Evolutionary conservation across 2,329 filamentous ascomycete genomes (phyloP), one percentile per base, ranked within the genome.

Genomic region (Thyridium curvatum): DNA sequence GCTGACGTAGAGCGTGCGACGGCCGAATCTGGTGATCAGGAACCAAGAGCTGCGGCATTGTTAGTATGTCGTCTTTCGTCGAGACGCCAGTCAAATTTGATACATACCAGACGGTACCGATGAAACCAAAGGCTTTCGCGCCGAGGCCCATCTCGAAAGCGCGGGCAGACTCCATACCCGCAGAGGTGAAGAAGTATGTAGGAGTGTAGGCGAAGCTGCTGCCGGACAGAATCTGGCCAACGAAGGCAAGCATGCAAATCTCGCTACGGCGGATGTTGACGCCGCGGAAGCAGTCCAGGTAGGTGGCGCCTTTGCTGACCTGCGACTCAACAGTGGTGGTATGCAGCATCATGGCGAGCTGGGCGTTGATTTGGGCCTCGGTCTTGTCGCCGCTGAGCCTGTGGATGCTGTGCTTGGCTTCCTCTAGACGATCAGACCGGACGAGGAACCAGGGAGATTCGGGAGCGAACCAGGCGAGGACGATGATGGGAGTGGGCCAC

Each of bases 391-490:
- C 21, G 21, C 21, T 26, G 21, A 26, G 21, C 21, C 21, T 6
- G 21, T 26, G 21, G 21, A 26, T 26, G 21, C 10, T 26, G 21
- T 10, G 21, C 21, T 26, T 26, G 21, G 67, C 66, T 13, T 59
- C 51, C 3, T 60, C 54, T 7, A 58, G 45, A 6, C 57, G 57
- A 6, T 61, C 61, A 3, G 56, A 49, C 5, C 66, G 60, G 18
- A 70, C 61, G 4, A 65, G 58, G 56, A 60, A 68, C 64, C 68
- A 71, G 0, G 68, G 68, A 26, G 62, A 66, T 45, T 71, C 68
- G 2, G 68, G 68, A 5, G 65, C 62, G n/a, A 69, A 58, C 18
- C 54, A 49, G 10, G 61, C 58, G 2, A 57, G 50, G 0, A 65
- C 45, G 37, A 69, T 51, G 1, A 71, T 50, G 2, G 65, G 59